Conservation (phyloP, 768 basidiomycete species). For the Gyrodon lividus region DNA sequence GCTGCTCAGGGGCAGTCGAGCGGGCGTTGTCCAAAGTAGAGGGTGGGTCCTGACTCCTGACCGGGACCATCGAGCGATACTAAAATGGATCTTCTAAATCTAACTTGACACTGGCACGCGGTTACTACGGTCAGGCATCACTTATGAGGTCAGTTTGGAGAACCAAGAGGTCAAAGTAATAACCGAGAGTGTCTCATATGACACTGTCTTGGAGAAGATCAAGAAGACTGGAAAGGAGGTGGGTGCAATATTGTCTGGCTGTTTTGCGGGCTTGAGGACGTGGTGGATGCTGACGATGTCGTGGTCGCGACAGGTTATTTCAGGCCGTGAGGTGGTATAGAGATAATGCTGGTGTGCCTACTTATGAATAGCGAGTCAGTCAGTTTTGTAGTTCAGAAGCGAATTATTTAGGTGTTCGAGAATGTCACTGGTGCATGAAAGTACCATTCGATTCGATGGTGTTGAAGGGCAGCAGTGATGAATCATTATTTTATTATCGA, state of each 20-base stretch:
- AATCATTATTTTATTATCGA: too few species aligned
- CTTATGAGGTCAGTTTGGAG: conserved; percentile 61
- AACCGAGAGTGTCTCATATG: conserved; percentile 57
- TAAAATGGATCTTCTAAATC: not conserved
- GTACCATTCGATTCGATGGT: too few species aligned
- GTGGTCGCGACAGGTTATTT: conserved; percentile 36
- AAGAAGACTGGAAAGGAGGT: conserved; percentile 94
- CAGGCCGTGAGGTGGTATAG: conserved; percentile 41
- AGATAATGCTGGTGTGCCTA: too few species aligned
- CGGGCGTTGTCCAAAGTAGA: conserved; percentile 71
- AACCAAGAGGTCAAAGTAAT: conserved; percentile 78
- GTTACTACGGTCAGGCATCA: conserved; percentile 16
- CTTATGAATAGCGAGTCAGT: too few species aligned
- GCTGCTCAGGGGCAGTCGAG: conserved; percentile 81
- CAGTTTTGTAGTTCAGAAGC: too few species aligned
- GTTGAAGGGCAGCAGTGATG: too few species aligned
- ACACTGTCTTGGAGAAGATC: conserved; percentile 67
- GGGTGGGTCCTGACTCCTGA: conserved; percentile 21
- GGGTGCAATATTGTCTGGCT: conserved; percentile 6
- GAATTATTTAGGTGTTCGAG: too few species aligned
- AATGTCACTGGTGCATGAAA: too few species aligned
- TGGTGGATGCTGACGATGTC: not conserved
- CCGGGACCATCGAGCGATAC: not conserved
- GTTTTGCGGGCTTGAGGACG: too few species aligned
- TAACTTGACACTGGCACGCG: conserved; percentile 1